phyloP scores from a whole-genome alignment of 345 rosid genomes.

The Draba incana region DNA sequence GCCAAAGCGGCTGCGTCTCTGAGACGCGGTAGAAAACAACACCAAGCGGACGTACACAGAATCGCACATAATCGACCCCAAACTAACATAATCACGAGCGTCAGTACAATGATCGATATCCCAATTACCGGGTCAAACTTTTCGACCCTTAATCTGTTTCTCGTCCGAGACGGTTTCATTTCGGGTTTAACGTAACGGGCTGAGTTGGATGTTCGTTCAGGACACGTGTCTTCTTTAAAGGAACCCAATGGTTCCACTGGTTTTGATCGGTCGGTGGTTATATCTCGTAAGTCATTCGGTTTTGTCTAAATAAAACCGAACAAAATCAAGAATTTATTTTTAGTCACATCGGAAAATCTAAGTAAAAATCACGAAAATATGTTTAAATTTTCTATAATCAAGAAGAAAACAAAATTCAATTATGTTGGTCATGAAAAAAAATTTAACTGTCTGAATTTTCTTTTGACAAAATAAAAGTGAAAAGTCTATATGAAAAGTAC shows the following conservation, averaged over 20 bases:
- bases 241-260: slow-evolving; percentile 19
- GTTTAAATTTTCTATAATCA: not conserved
- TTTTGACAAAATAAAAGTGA: not conserved
- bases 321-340: not conserved
- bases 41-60: slow-evolving; percentile 65
- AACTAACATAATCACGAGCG: slow-evolving; percentile 52
- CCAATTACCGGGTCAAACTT: slow-evolving; percentile 55
- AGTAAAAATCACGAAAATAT: not conserved
- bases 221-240: slow-evolving; percentile 29
- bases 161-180: slow-evolving; percentile 39
- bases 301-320: slow-evolving; percentile 39
- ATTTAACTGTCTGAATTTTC: not conserved
- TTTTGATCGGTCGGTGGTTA: slow-evolving; percentile 37
- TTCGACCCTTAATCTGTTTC: slow-evolving; percentile 36
- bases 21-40: slow-evolving; percentile 54
- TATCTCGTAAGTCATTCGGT: slow-evolving; percentile 26
- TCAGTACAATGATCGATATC: slow-evolving; percentile 55
- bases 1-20: slow-evolving; percentile 18
- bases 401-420: not conserved
- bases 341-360: not conserved
- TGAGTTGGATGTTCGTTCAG: slow-evolving; percentile 30
- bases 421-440: not conserved
- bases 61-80: slow-evolving; percentile 75
- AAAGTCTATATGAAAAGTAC: slow-evolving; percentile 14
- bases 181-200: slow-evolving; percentile 32